Evolutionary conservation across 345 rosid species (phyloP).

Genomic region (Moringa oleifera): DNA sequence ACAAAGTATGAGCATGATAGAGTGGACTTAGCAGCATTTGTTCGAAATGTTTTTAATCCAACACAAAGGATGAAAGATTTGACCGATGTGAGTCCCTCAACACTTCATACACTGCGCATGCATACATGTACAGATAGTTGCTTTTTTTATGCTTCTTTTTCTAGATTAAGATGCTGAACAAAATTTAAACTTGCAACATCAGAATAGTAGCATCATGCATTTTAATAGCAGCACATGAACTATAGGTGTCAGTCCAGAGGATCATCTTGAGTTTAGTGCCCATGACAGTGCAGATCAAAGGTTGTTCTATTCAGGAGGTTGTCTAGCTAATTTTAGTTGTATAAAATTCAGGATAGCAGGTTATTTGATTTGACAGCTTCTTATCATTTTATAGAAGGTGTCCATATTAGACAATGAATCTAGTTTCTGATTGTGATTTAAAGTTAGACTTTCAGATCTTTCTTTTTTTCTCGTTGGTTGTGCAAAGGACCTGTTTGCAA

Average conservation of each 20-base stretch:
- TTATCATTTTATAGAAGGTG: no score
- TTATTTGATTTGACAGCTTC: no score
- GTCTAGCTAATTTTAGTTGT: no score
- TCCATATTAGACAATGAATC: no score
- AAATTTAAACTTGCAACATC: no score
- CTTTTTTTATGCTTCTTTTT: not conserved
- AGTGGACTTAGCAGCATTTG: conserved; percentile 73
- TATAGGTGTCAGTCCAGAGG: not conserved
- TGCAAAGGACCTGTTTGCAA: not conserved
- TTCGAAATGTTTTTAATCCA: conserved; percentile 80
- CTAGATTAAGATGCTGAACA: not conserved
- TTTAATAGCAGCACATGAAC: not conserved
- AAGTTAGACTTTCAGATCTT: no score
- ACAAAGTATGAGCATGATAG: conserved; percentile 48
- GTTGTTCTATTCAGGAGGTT: no score
- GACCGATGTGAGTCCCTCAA: conserved; percentile 77
- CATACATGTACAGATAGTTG: not conserved
- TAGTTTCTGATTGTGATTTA: no score
- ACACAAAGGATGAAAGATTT: conserved; percentile 79
- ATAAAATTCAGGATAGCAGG: no score
- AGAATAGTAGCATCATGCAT: no score
- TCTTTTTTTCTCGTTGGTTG: no score
- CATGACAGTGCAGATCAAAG: not conserved
- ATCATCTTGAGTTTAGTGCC: not conserved
- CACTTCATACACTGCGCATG: no score